These are phyloP conservation scores for Allantophomopsis lycopodina DNA, from an alignment of 2,329 filamentous ascomycete genomes.

Conservation along the genomic window DNA sequence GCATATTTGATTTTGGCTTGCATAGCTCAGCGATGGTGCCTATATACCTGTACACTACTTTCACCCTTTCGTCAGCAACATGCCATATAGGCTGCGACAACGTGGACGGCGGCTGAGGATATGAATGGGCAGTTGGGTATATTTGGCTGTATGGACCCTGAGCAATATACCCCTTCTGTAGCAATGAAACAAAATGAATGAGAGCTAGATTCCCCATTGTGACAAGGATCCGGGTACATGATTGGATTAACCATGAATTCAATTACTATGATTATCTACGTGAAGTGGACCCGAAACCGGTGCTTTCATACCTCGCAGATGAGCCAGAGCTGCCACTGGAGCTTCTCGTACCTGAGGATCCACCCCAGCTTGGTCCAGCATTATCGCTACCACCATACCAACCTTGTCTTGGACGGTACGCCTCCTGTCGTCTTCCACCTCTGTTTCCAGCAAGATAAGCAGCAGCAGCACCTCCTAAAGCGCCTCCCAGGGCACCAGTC, in stretches of 20 bases:
- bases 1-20: constrained; percentile 8
- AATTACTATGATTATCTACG: constrained; percentile 27
- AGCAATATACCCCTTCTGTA: too few species aligned
- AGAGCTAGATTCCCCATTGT: constrained; percentile 4
- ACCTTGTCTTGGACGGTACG: constrained; percentile 4
- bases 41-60: not conserved
- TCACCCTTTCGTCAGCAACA: not conserved
- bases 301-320: constrained; percentile 47
- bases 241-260: not conserved
- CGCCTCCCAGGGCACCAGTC: constrained; percentile 34
- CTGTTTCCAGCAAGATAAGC: constrained; percentile 46
- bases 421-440: constrained; percentile 22
- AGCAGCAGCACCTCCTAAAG: constrained; percentile 51
- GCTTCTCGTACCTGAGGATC: constrained; percentile 18
- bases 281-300: constrained; percentile 59
- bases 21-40: constrained; percentile 3
- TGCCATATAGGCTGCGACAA: not conserved
- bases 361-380: constrained; percentile 13
- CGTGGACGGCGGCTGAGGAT: too few species aligned
- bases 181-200: too few species aligned
- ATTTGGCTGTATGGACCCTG: too few species aligned
- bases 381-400: constrained; percentile 10
- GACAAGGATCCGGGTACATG: constrained; percentile 2
- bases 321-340: constrained; percentile 24
- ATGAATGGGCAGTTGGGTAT: too few species aligned